Conservation (phyloP, 2,329 filamentous ascomycete genomes). For the Calonectria montana region DNA sequence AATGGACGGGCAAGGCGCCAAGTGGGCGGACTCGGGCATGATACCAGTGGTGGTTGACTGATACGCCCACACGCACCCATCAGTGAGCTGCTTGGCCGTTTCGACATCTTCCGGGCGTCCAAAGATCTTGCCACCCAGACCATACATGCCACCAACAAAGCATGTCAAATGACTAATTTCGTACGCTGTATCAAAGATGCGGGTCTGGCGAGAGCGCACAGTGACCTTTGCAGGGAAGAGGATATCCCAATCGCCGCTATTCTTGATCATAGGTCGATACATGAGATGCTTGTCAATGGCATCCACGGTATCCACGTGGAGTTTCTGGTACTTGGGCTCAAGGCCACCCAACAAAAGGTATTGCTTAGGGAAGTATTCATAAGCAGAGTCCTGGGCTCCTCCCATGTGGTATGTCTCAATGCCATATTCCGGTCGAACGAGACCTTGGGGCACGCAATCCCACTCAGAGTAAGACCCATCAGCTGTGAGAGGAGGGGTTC, state of each 20-base stretch:
- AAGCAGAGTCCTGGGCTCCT: constrained; percentile 75
- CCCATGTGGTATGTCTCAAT: constrained; percentile 69
- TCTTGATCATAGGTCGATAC: constrained; percentile 79
- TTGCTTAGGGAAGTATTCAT: constrained; percentile 76
- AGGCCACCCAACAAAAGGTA: constrained; percentile 82
- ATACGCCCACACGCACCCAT: constrained; percentile 79
- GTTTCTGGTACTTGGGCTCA: constrained; percentile 75
- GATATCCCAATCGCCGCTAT: constrained; percentile 72
- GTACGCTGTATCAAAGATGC: constrained; percentile 61
- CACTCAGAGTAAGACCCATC: constrained; percentile 49
- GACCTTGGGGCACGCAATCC: constrained; percentile 70
- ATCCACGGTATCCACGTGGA: constrained; percentile 77
- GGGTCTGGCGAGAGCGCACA: constrained; percentile 40
- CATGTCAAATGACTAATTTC: constrained; percentile 74
- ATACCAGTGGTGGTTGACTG: constrained; percentile 68
- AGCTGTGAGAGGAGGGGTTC: constrained; percentile 47
- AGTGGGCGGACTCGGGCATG: constrained; percentile 68
- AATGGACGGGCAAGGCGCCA: constrained; percentile 58
- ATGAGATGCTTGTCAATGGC: constrained; percentile 79
- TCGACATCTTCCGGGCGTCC: constrained; percentile 69
- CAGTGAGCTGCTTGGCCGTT: constrained; percentile 71
- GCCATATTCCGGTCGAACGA: constrained; percentile 60
- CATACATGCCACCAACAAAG: constrained; percentile 78
- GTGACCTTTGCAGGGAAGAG: constrained; percentile 76
- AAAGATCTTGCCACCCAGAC: constrained; percentile 72